Percentiles rank a stretch among this genome's conserved stretches.
These are phyloP conservation scores for Psilocybe cubensis DNA, from an alignment of 768 basidiomycete species.

Conservation along the genomic window DNA sequence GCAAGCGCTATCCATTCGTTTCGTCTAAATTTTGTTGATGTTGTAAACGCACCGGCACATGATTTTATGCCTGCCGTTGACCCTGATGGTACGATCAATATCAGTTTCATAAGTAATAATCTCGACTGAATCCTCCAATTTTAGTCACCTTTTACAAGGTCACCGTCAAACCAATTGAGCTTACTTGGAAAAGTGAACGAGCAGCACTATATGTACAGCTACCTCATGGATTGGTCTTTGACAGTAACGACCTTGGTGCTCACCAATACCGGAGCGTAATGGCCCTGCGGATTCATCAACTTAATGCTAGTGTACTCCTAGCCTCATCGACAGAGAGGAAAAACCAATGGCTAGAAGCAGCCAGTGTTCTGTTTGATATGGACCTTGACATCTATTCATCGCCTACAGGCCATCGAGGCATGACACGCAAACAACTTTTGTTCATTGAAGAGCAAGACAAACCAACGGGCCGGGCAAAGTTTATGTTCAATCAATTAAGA, in stretches of 20 bases:
- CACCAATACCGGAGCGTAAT: slow-evolving; percentile 66
- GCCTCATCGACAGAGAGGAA: slow-evolving; percentile 35
- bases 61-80: slow-evolving; percentile 65
- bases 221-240: slow-evolving; percentile 62
- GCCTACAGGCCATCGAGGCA: slow-evolving; percentile 56
- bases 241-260: slow-evolving; percentile 79
- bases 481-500: slow-evolving; percentile 46
- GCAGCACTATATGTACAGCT: slow-evolving; percentile 60
- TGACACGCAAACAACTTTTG: slow-evolving; percentile 55
- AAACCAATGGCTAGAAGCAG: slow-evolving; percentile 71
- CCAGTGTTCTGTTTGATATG: slow-evolving; percentile 51
- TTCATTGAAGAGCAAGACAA: slow-evolving; percentile 77
- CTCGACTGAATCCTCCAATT: slow-evolving; percentile 7
- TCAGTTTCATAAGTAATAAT: neutral
- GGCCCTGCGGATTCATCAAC: slow-evolving; percentile 58
- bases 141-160: slow-evolving; percentile 88
- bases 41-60: slow-evolving; percentile 78
- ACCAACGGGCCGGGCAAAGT: slow-evolving; percentile 63
- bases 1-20: slow-evolving; percentile 60
- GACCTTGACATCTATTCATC: slow-evolving; percentile 73
- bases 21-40: slow-evolving; percentile 71
- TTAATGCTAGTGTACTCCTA: slow-evolving; percentile 54
- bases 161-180: slow-evolving; percentile 53
- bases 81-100: slow-evolving; percentile 71
- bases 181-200: slow-evolving; percentile 55